Evolutionary conservation across 2,329 filamentous ascomycete genomes (phyloP), one percentile per base, ranked within the genome.

Genomic region (Cephalotrichum gorgonifer): DNA sequence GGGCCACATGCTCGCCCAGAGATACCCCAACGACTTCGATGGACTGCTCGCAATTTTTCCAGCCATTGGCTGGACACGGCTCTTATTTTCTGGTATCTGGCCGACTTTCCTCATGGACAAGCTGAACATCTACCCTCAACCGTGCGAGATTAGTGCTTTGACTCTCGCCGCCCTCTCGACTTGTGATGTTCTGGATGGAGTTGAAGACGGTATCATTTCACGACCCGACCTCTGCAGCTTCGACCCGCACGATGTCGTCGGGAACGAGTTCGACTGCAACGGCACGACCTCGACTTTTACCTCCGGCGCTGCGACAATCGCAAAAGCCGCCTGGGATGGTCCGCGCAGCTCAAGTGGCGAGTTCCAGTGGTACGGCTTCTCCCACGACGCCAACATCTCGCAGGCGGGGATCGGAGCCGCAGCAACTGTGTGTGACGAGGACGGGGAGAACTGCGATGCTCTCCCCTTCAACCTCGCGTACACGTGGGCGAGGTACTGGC

Each of bases 1-100:
- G 62, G 79, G 76, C 4, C 62, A 78, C 31, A 75, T 74, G 49
- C 69, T 70, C 4, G 71, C 74, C 0, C 70, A 81, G 53, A 57
- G 62, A 14, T 79, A 71, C 52, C 76, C 78, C 0, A 62, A 71
- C 0, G 76, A 80, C 52, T 81, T 78, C 47, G 75, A 81, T 46
- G 76, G 77, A 23, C 69, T 79, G 22, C 60, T 80, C 1, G 76
- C 74, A 2, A 71, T 73, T 3, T 56, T 58, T 15, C 33, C 57
- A 74, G 4, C 46, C 6, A 30, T 30, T 6, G 27, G 12, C 27
- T 30, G 27, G 27, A 30, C 27, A 6, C 27, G 27, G 23, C 12
- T 30, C 27, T 12, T 30, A 6, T 30, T 6, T 6, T 6, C 27
- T 12, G 12, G 12, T 12, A 30, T 30, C 27, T 30, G 27, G 27